These are phyloP conservation scores for Geranomyces michiganensis DNA, from an alignment of 192 early-diverging fungal genomes.

Conservation along the genomic window DNA sequence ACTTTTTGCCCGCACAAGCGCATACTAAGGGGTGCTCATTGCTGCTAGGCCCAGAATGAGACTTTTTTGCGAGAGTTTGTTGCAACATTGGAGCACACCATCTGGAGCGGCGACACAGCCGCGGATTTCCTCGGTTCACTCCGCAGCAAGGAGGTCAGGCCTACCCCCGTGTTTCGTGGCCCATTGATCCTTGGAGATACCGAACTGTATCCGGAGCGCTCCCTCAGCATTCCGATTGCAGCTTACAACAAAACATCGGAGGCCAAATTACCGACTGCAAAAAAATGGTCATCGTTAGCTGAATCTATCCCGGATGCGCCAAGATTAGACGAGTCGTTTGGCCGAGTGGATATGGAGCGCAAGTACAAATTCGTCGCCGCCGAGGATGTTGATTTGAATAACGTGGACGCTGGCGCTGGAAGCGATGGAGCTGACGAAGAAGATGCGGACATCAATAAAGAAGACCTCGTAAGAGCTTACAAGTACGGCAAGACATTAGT, in stretches of 20 bases:
- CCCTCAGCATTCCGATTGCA: constrained; percentile 55
- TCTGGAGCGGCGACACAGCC: constrained; percentile 55
- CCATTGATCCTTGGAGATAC: constrained; percentile 59
- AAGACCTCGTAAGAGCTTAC: constrained; percentile 67
- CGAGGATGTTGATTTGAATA: constrained; percentile 9
- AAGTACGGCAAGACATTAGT: constrained; percentile 70
- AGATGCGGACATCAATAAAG: constrained; percentile 18
- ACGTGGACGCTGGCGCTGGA: background rate
- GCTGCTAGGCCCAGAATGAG: constrained; percentile 51
- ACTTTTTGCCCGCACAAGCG: background rate
- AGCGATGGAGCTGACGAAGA: background rate
- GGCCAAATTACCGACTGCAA: constrained; percentile 58
- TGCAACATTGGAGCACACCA: constrained; percentile 26
- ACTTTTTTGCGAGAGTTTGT: constrained; percentile 52
- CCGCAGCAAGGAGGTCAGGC: constrained; percentile 57
- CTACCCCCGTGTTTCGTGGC: constrained; percentile 57
- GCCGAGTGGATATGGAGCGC: constrained; percentile 41
- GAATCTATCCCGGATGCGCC: constrained; percentile 42
- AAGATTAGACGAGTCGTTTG: constrained; percentile 22
- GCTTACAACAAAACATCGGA: constrained; percentile 62
- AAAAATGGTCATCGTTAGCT: constrained; percentile 65
- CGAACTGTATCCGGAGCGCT: constrained; percentile 37
- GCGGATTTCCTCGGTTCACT: constrained; percentile 46
- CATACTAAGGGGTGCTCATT: background rate
- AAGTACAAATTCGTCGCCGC: constrained; percentile 41